Base-by-base conservation (phyloP, 2,329 filamentous ascomycete species). In the Aureobasidium mangrovei region DNA sequence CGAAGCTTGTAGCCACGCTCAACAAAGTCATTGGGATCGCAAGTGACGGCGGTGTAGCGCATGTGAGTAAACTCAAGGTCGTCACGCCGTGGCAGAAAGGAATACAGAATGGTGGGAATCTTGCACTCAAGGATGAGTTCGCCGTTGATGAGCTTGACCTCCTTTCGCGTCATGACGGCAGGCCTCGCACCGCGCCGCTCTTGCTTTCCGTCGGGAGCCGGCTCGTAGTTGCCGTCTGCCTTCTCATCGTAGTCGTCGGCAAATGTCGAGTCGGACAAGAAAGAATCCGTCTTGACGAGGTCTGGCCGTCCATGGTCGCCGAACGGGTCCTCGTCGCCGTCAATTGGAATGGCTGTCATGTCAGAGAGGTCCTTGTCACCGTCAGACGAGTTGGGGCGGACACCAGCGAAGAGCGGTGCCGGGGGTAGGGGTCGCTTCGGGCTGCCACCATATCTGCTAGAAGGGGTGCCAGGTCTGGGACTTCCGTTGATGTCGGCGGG, bases 21-120 rank as follows among this genome's bases (percentile, higher is more conserved):
- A 3, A 90, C 86, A 64, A 95, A 97, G 67, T 97, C 90, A 68
- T 96, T 91, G 0, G 91, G 94, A 66, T 96, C 91, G 70, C 90
- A 97, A 2, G 93, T 98, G n/a, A 95, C 93, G 7, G 93, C 93
- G 0, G 91, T 96, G 69, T 98, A 98, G 53, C 93, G 85, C 91
- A 97, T 97, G 67, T 97, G 91, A 0, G 93, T 98, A 69, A 98
- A 98, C 67, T 98, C 93, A 59, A 91, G 79, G 69, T 95, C 91
- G 66, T 96, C 90, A 57, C 91, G 83, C 12, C 91, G 82, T 0
- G 94, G 94, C 58, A 98, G 74, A 72, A 98, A 98, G 68, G 90
- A 95, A 79, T 97, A 94, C 39, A 98, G 77, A 62, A 97, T 98
- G 0, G 93, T 98, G 0, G 94, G 93, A 61, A 98, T 98, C 73